Evolutionary conservation across 352 stramenopile species (phyloP).

Genomic region (Aphanomyces euteiches): DNA sequence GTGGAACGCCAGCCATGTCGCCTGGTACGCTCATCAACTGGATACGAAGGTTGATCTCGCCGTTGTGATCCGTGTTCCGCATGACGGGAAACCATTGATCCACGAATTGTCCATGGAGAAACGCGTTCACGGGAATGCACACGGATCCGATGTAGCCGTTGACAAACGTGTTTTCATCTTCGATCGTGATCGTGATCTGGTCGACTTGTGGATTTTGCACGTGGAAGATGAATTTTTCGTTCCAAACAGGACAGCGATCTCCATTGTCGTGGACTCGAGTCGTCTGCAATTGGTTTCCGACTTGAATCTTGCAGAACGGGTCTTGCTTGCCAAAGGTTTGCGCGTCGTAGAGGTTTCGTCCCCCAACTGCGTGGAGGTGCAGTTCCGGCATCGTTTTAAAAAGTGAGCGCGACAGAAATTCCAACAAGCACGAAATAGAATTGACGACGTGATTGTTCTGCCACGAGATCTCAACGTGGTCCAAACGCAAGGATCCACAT

Average conservation of each 20-base stretch:
- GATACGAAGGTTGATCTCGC: slow-evolving; percentile 12
- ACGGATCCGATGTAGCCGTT: slow-evolving; percentile 2
- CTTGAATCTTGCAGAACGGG: slow-evolving; percentile 9
- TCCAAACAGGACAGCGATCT: slow-evolving; percentile 7
- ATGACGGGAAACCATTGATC: slow-evolving; percentile 10
- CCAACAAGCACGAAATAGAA: neutral
- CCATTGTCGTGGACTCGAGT: neutral
- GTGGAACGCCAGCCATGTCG: neutral
- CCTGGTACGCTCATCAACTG: neutral
- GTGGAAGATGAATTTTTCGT: neutral
- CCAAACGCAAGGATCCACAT: too few species aligned
- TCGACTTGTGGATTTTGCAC: slow-evolving; percentile 3
- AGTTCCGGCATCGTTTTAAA: slow-evolving; percentile 12
- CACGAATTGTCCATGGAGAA: slow-evolving; percentile 16
- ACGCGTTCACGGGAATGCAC: neutral
- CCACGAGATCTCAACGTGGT: too few species aligned
- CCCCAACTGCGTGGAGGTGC: neutral
- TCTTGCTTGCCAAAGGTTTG: slow-evolving; percentile 10
- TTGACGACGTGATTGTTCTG: neutral
- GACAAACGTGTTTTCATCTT: slow-evolving; percentile 1
- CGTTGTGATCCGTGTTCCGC: neutral
- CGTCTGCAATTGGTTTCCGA: neutral
- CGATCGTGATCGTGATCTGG: slow-evolving; percentile 9
- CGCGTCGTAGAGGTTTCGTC: slow-evolving; percentile 3
- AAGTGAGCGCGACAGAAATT: slow-evolving; percentile 1